A percentile compares a stretch with the other conserved stretches of the same genome.
Conservation (phyloP, 1,284 basidiomycete species). For the Cryptococcus sp. region DNA sequence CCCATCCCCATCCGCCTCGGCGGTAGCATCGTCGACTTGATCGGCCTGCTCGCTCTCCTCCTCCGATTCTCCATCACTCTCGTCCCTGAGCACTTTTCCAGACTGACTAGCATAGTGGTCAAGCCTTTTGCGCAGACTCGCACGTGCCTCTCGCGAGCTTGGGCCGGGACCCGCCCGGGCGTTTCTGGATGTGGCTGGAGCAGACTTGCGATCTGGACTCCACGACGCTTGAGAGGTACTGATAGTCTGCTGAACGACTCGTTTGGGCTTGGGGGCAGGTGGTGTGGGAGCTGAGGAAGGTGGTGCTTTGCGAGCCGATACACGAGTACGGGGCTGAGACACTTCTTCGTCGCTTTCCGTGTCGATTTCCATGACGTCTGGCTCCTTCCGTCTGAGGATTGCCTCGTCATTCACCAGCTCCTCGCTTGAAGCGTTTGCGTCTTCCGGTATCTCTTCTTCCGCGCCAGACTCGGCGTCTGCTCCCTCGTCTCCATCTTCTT, state of each 20-base stretch:
- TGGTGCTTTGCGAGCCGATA: not conserved
- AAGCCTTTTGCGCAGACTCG: slow-evolving; percentile 16
- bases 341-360: slow-evolving; percentile 7
- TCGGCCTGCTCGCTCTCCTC: slow-evolving; percentile 3
- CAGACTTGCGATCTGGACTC: slow-evolving; percentile 15
- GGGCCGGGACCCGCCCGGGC: slow-evolving; percentile 13
- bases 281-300: not conserved
- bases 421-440: not conserved
- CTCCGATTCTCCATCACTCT: slow-evolving; percentile 7
- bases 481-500: not conserved
- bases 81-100: slow-evolving; percentile 2
- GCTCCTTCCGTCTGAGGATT: not conserved
- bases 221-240: slow-evolving; percentile 17
- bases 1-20: slow-evolving; percentile 20
- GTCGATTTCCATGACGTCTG: slow-evolving; percentile 6
- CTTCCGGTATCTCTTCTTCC: not conserved
- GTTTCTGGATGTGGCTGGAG: not conserved
- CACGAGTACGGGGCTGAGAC: slow-evolving; percentile 3
- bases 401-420: not conserved
- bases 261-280: not conserved
- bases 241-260: slow-evolving; percentile 13
- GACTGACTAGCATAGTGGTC: slow-evolving; percentile 17
- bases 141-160: slow-evolving; percentile 11
- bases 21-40: slow-evolving; percentile 3
- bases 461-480: not conserved